Percentiles rank a stretch among this genome's conserved stretches.
Conservation (phyloP, 805 yeast genomes). For the Saccharomycopsis schoenii region DNA sequence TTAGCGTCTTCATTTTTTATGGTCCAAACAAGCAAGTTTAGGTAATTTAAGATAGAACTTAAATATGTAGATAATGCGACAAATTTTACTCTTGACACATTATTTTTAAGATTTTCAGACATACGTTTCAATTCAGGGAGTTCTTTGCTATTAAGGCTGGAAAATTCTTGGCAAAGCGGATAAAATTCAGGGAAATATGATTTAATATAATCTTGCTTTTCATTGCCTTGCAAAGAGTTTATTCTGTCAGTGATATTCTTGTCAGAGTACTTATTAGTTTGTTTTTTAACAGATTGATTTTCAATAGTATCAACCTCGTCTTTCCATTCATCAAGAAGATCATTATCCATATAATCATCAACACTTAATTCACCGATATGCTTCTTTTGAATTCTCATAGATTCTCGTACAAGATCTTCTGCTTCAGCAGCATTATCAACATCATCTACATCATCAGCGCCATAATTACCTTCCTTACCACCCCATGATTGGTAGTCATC, state of each 20-base stretch:
- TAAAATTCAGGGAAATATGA: conserved; percentile 74
- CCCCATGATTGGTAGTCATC: conserved; percentile 38
- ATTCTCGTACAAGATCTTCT: conserved; percentile 76
- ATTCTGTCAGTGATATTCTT: conserved; percentile 35
- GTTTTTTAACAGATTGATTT: conserved; percentile 21
- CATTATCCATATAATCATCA: conserved; percentile 72
- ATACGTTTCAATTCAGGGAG: conserved; percentile 24
- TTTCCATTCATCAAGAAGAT: conserved; percentile 71
- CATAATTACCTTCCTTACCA: conserved; percentile 36
- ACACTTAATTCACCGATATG: conserved; percentile 67
- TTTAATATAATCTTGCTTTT: conserved; percentile 43
- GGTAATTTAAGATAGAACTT: conserved; percentile 68
- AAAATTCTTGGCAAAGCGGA: conserved; percentile 60
- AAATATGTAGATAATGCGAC: conserved; percentile 71
- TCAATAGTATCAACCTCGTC: conserved; percentile 43
- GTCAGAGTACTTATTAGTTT: conserved; percentile 23
- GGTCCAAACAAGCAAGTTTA: conserved; percentile 60
- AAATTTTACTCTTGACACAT: conserved; percentile 39
- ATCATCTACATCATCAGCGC: conserved; percentile 40
- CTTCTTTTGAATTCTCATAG: conserved; percentile 72
- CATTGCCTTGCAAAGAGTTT: conserved; percentile 39
- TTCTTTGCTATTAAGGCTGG: conserved; percentile 31
- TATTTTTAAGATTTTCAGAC: conserved; percentile 22
- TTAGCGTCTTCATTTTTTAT: conserved; percentile 42
- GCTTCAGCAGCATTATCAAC: conserved; percentile 53